Percentiles rank a stretch among this genome's conserved stretches.
Evolutionary conservation across 768 basidiomycete species (phyloP).

Genomic region (Tephrocybe sp.): DNA sequence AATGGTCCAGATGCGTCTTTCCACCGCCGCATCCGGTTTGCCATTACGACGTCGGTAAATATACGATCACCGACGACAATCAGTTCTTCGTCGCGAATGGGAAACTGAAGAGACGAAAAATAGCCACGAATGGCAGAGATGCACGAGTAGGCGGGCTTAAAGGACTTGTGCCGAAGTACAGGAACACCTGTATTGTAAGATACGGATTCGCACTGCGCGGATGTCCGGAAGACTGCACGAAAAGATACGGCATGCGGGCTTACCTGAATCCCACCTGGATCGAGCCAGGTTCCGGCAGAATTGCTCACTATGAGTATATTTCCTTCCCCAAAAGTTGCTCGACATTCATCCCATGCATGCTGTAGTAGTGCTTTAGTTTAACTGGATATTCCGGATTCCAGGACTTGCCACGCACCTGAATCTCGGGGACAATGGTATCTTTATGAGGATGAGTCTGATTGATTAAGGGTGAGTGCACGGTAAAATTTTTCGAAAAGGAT

Average conservation of each 20-base stretch:
- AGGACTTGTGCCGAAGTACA: constrained; percentile 71
- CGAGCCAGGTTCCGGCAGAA: constrained; percentile 81
- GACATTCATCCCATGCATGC: constrained; percentile 76
- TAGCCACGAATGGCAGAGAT: constrained; percentile 68
- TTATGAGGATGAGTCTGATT: constrained; percentile 74
- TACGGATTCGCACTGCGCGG: constrained; percentile 77
- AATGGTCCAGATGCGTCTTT: constrained; percentile 9
- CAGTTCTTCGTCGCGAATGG: constrained; percentile 60
- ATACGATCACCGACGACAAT: constrained; percentile 89
- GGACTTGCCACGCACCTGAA: constrained; percentile 47
- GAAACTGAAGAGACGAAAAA: constrained; percentile 60
- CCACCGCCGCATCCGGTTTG: constrained; percentile 60
- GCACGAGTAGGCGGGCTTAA: constrained; percentile 83
- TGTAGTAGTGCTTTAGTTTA: constrained; percentile 23
- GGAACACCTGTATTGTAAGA: constrained; percentile 73
- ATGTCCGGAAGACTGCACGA: background rate
- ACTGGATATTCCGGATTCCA: background rate
- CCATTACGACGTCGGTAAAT: constrained; percentile 88
- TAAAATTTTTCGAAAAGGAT: too few relatives aligned
- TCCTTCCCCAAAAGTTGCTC: constrained; percentile 66
- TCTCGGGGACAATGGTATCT: constrained; percentile 74
- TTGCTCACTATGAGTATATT: constrained; percentile 93
- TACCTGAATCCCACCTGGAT: constrained; percentile 79
- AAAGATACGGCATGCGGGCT: constrained; percentile 16
- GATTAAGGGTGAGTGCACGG: background rate